phyloP scores from a whole-genome alignment of 257 asterid genomes.

The Apocynum venetum region DNA sequence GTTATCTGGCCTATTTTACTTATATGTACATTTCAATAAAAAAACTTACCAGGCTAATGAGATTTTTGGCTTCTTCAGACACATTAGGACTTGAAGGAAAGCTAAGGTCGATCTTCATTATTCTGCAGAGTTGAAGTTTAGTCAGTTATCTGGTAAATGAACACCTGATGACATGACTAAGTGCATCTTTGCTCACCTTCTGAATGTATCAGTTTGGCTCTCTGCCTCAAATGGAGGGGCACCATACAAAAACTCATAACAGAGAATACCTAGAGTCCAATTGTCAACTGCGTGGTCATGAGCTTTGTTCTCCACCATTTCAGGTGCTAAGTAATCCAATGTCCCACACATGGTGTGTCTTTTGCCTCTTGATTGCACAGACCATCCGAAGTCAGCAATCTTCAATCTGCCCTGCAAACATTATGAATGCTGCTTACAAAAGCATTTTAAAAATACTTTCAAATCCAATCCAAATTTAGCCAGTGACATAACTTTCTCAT shows the following conservation, averaged over 20 bases:
- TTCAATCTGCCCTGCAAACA: constrained; percentile 70
- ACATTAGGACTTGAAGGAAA: constrained; percentile 63
- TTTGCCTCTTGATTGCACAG: constrained; percentile 81
- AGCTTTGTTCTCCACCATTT: constrained; percentile 91
- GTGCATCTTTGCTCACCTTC: constrained; percentile 41
- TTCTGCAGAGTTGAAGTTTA: constrained; percentile 38
- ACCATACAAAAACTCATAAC: constrained; percentile 83
- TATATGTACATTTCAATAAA: neutral
- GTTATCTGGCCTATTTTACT: neutral
- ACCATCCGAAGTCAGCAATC: constrained; percentile 97
- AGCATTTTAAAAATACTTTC: no score
- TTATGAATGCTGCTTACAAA: no score
- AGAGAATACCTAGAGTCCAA: constrained; percentile 87
- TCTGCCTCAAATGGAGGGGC: constrained; percentile 93
- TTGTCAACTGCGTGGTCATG: constrained; percentile 91
- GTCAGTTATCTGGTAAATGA: constrained; percentile 12
- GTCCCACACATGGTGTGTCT: constrained; percentile 96
- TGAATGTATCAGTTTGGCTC: constrained; percentile 71
- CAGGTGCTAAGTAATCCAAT: constrained; percentile 93
- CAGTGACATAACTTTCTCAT: neutral
- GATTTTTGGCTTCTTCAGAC: constrained; percentile 72
- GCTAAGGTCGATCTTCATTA: constrained; percentile 78
- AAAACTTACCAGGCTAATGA: constrained; percentile 60
- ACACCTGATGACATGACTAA: constrained; percentile 5
- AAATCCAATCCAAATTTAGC: no score